Evolutionary conservation across 148 eudicot species (phyloP).

Genomic region (Cornus controversa): DNA sequence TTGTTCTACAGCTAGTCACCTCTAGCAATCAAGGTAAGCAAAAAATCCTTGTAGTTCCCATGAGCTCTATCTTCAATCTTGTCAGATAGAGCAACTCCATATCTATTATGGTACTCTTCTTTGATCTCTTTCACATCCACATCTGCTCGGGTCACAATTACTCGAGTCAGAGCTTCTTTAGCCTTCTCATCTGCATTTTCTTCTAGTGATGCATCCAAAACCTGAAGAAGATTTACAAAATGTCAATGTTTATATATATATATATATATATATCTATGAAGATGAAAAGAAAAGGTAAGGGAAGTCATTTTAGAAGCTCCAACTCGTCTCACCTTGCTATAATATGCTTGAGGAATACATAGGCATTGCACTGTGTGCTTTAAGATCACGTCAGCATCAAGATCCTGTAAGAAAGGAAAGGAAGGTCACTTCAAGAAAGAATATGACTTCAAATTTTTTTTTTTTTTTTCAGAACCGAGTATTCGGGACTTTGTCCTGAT

Average conservation of each 20-base stretch:
- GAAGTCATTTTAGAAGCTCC: not conserved
- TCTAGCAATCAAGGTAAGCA: constrained; percentile 60
- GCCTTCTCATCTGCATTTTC: constrained; percentile 51
- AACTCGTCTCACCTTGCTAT: constrained; percentile 46
- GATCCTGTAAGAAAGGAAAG: constrained; percentile 41
- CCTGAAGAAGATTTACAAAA: constrained; percentile 28
- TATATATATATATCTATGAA: too few relatives aligned
- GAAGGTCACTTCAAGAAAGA: not conserved
- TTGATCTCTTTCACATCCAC: constrained; percentile 52
- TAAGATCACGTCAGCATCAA: constrained; percentile 32
- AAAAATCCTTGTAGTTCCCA: constrained; percentile 76
- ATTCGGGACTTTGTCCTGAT: too few relatives aligned
- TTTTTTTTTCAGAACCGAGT: too few relatives aligned
- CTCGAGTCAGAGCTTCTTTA: constrained; percentile 64
- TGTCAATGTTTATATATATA: too few relatives aligned
- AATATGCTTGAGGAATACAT: constrained; percentile 49
- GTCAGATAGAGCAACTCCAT: constrained; percentile 33
- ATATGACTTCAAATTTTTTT: too few relatives aligned
- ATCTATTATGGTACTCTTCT: constrained; percentile 38
- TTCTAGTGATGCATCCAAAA: constrained; percentile 49
- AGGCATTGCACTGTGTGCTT: constrained; percentile 59
- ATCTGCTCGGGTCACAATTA: constrained; percentile 66
- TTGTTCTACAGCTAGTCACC: constrained; percentile 6
- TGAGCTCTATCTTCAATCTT: constrained; percentile 50
- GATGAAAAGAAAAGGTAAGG: not conserved